Conservation (phyloP, 1,284 basidiomycete genomes). For the Fistulina hepatica region DNA sequence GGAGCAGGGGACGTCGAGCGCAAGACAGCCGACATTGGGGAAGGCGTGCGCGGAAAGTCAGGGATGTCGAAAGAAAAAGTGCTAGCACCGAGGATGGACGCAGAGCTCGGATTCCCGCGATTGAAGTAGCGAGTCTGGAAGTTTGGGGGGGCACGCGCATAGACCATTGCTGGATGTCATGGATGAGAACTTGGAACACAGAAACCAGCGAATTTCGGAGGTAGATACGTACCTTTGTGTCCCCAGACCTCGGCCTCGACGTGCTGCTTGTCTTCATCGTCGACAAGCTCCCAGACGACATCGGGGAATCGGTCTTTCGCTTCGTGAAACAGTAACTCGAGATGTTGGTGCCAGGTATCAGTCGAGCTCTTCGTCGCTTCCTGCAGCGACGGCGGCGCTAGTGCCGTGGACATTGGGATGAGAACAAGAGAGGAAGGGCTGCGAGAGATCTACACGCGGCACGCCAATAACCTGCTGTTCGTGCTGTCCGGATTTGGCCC, state of each 20-base stretch:
- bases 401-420: constrained; percentile 21
- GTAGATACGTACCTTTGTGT: constrained; percentile 63
- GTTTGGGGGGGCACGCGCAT: constrained; percentile 81
- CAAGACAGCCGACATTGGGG: constrained; percentile 16
- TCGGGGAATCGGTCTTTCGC: constrained; percentile 86
- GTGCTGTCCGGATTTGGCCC: not conserved
- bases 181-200: constrained; percentile 4
- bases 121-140: constrained; percentile 83
- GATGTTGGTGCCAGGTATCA: constrained; percentile 63
- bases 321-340: constrained; percentile 63
- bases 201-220: no score
- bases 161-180: constrained; percentile 65
- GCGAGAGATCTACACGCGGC: not conserved
- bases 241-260: constrained; percentile 72
- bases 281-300: constrained; percentile 78
- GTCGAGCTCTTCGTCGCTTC: constrained; percentile 58
- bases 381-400: constrained; percentile 43
- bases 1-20: constrained; percentile 29
- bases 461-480: not conserved
- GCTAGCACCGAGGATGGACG: constrained; percentile 32
- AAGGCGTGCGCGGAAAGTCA: constrained; percentile 34
- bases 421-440: not conserved
- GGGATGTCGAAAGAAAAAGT: constrained; percentile 51
- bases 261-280: constrained; percentile 32
- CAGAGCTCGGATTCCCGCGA: constrained; percentile 42